Percentiles rank a stretch among this genome's conserved stretches.
Conservation (phyloP, 306 rosid species). For the Sechiopsis laciniata region DNA sequence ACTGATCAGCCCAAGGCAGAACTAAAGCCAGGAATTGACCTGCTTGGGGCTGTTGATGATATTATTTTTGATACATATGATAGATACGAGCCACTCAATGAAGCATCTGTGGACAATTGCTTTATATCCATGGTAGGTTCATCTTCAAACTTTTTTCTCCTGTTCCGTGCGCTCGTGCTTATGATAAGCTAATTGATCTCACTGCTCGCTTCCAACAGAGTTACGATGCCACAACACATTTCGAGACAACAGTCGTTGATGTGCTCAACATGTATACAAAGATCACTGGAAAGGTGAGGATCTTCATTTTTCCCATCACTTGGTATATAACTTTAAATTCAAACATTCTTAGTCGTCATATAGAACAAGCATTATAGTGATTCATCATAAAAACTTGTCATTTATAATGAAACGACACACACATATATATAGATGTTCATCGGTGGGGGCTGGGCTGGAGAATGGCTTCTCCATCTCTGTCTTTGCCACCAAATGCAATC, state of each 20-base stretch:
- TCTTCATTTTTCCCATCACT: background rate
- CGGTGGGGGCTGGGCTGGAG: too few relatives aligned
- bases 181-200: background rate
- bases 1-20: constrained; percentile 74
- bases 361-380: background rate
- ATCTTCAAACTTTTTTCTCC: background rate
- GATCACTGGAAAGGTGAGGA: constrained; percentile 83
- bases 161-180: background rate
- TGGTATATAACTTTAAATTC: background rate
- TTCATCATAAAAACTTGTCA: background rate
- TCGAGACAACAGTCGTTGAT: constrained; percentile 79
- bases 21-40: constrained; percentile 89
- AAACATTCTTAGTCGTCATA: background rate
- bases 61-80: constrained; percentile 80
- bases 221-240: constrained; percentile 94
- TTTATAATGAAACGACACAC: too few relatives aligned
- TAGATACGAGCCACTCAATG: constrained; percentile 86
- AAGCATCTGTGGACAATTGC: constrained; percentile 84
- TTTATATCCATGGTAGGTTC: constrained; percentile 72
- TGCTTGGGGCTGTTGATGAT: constrained; percentile 85
- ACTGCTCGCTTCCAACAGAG: constrained; percentile 51
- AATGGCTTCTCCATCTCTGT: too few relatives aligned
- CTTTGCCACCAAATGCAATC: too few relatives aligned
- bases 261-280: constrained; percentile 90
- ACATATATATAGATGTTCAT: too few relatives aligned